These are phyloP conservation scores for Phytophthora idaei DNA, from an alignment of 352 stramenopile genomes.

Conservation along the genomic window DNA sequence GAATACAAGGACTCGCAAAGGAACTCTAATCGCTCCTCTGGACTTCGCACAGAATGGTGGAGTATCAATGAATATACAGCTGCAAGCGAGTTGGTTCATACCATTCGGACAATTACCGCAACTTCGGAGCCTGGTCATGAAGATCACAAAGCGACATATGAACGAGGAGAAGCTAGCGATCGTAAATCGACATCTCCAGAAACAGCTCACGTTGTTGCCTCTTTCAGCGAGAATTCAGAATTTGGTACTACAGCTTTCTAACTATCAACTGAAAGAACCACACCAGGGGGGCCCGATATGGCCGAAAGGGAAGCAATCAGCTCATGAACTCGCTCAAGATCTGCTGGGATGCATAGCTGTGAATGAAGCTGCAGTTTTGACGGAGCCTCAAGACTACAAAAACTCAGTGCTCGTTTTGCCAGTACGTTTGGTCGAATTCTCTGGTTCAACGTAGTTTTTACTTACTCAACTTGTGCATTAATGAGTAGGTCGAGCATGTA, in stretches of 20 bases:
- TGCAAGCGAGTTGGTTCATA: slow-evolving; percentile 71
- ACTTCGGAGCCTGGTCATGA: slow-evolving; percentile 53
- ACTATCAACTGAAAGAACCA: slow-evolving; percentile 20
- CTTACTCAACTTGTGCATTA: background rate
- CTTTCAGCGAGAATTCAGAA: slow-evolving; percentile 47
- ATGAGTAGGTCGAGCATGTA: slow-evolving; percentile 45
- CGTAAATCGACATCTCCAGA: slow-evolving; percentile 54
- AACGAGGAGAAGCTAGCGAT: slow-evolving; percentile 57
- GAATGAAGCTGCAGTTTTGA: background rate
- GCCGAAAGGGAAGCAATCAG: slow-evolving; percentile 9
- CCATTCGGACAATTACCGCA: slow-evolving; percentile 56
- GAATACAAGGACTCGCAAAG: slow-evolving; percentile 8
- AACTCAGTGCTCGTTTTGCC: slow-evolving; percentile 32
- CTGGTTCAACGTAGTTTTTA: background rate
- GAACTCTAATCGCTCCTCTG: slow-evolving; percentile 15
- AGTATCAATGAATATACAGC: slow-evolving; percentile 35
- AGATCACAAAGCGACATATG: slow-evolving; percentile 61
- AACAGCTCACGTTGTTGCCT: slow-evolving; percentile 52
- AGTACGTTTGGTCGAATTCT: slow-evolving; percentile 29
- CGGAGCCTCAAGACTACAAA: slow-evolving; percentile 8
- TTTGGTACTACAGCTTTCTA: slow-evolving; percentile 44
- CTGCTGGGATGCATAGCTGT: slow-evolving; percentile 26
- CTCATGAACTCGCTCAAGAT: slow-evolving; percentile 18
- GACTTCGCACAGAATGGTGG: slow-evolving; percentile 19
- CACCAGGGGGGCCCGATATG: background rate